Conservation (phyloP, 495 filamentous ascomycete species). For the Astrocystis sublimbata region DNA sequence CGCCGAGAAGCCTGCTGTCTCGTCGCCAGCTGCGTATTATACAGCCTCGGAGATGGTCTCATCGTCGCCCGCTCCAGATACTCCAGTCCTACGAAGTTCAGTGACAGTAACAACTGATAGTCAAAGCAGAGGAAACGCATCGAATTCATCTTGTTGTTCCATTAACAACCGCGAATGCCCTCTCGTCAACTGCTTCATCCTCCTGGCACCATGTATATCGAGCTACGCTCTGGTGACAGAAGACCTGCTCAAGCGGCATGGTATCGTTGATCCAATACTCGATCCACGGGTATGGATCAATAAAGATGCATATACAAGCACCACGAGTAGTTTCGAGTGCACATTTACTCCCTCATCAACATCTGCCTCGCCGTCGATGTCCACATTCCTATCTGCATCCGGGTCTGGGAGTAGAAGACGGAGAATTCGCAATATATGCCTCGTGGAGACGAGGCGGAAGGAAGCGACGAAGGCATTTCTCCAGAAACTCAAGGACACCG, state of each 20-base stretch:
- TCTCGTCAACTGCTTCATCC: constrained; percentile 39
- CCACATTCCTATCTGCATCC: too few species aligned
- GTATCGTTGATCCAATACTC: constrained; percentile 30
- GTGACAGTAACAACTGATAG: not conserved
- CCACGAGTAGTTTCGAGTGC: not conserved
- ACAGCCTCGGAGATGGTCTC: constrained; percentile 15
- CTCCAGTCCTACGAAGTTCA: not conserved
- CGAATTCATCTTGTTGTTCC: constrained; percentile 16
- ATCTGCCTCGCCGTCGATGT: too few species aligned
- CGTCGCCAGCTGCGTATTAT: constrained; percentile 5
- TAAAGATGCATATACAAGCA: constrained; percentile 4
- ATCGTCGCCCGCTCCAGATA: not conserved
- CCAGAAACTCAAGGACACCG: constrained; percentile 32
- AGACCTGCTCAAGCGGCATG: constrained; percentile 45
- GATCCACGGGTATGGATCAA: constrained; percentile 38
- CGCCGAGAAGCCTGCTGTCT: not conserved
- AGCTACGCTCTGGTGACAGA: constrained; percentile 43
- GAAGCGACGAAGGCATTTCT: constrained; percentile 44
- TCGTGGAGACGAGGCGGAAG: constrained; percentile 45
- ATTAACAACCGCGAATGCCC: constrained; percentile 29
- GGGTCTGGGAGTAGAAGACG: too few species aligned
- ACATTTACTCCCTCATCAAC: constrained; percentile 32
- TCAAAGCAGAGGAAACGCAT: not conserved
- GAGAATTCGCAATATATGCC: constrained; percentile 39
- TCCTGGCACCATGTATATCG: constrained; percentile 50